These are phyloP conservation scores for Naganishia vaughanmartiniae DNA, from an alignment of 768 basidiomycete genomes.

Conservation along the genomic window DNA sequence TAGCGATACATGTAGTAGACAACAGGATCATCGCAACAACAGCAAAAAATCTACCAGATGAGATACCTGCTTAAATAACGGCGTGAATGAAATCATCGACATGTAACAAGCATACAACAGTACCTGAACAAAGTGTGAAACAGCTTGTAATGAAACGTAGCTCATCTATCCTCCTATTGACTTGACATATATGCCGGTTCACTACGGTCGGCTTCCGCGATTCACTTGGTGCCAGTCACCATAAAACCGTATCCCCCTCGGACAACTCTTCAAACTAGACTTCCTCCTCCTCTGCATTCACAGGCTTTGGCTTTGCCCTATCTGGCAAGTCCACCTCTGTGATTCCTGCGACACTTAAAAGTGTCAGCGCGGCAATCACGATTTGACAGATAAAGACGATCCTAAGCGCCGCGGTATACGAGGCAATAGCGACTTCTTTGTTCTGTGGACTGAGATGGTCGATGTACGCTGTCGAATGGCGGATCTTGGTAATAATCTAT, in stretches of 20 bases:
- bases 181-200: too few species aligned
- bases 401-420: conserved; percentile 39
- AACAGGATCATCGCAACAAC: too few species aligned
- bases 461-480: conserved; percentile 49
- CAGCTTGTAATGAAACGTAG: too few species aligned
- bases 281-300: conserved; percentile 5
- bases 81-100: too few species aligned
- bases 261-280: background rate
- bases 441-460: conserved; percentile 34
- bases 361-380: conserved; percentile 34
- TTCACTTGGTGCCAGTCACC: background rate
- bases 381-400: conserved; percentile 44
- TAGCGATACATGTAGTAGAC: too few species aligned
- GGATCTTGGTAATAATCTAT: conserved; percentile 46
- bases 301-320: conserved; percentile 24
- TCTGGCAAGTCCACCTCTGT: conserved; percentile 40
- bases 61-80: too few species aligned
- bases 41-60: too few species aligned
- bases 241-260: background rate
- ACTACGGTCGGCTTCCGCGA: too few species aligned
- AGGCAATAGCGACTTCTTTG: conserved; percentile 36
- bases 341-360: conserved; percentile 38
- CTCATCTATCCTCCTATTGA: too few species aligned
- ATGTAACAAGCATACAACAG: too few species aligned
- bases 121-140: too few species aligned